Conservation (phyloP, 345 rosid genomes). For the Clarkia xantiana region DNA sequence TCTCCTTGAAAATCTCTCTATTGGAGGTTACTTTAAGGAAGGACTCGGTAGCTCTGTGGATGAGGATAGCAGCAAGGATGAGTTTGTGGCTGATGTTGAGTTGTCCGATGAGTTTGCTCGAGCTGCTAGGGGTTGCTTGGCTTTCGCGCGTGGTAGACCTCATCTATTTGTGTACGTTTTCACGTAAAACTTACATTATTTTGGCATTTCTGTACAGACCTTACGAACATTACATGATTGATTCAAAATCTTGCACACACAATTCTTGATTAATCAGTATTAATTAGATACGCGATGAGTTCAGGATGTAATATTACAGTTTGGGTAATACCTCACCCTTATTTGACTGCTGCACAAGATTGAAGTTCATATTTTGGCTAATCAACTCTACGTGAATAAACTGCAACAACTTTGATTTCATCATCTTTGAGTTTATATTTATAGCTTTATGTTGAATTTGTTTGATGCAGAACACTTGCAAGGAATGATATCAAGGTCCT, state of each 20-base stretch:
- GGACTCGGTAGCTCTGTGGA: conserved; percentile 1
- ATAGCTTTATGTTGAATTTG: background rate
- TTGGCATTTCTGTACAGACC: too few species aligned
- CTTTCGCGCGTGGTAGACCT: conserved; percentile 52
- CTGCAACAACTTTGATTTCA: background rate
- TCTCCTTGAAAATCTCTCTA: conserved; percentile 22
- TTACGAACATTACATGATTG: too few species aligned
- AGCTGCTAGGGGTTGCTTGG: conserved; percentile 46
- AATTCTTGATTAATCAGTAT: too few species aligned
- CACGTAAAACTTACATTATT: background rate
- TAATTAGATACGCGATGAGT: too few species aligned
- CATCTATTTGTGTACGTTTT: conserved; percentile 29
- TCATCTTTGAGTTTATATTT: background rate
- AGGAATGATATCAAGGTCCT: conserved; percentile 54
- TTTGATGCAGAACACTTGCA: conserved; percentile 41
- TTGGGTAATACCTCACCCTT: too few species aligned
- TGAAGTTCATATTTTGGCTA: too few species aligned
- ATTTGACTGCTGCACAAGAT: too few species aligned
- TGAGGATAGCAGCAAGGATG: conserved; percentile 10
- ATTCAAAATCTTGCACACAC: too few species aligned
- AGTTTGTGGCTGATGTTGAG: conserved; percentile 16
- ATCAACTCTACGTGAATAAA: background rate
- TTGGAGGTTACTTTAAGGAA: conserved; percentile 24
- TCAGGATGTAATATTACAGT: too few species aligned
- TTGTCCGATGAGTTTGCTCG: conserved; percentile 40